A percentile compares a stretch with the other conserved stretches of the same genome.
phyloP scores from a whole-genome alignment of 1,284 basidiomycete species.

The Inonotus obliquus region DNA sequence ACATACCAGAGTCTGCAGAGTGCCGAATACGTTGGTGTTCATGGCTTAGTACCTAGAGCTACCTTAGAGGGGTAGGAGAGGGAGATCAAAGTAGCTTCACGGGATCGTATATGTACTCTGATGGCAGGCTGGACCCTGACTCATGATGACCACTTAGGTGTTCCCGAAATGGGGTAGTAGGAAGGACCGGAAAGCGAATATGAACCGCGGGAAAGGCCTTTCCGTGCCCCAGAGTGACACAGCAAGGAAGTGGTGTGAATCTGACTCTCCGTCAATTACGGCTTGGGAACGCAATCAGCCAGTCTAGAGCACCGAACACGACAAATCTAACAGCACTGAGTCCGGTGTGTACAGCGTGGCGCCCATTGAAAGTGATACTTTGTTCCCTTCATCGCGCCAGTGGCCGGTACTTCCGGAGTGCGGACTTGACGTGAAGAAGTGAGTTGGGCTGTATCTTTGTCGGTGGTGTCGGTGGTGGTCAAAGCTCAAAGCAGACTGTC shows the following conservation, averaged over 20 bases:
- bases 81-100: neutral
- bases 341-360: neutral
- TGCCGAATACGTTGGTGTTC: neutral
- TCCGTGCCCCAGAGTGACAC: neutral
- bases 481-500: neutral
- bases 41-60: neutral
- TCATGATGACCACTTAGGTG: neutral
- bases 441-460: neutral
- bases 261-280: neutral
- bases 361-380: neutral
- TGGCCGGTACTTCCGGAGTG: neutral
- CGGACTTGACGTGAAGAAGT: neutral
- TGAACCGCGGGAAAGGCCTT: neutral
- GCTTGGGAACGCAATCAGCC: neutral
- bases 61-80: neutral
- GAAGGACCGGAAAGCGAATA: neutral
- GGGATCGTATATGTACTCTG: neutral
- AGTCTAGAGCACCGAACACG: neutral
- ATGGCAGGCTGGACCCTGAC: slow-evolving; percentile 1
- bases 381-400: neutral
- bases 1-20: neutral
- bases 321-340: neutral
- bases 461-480: too few relatives aligned
- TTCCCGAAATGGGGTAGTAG: neutral
- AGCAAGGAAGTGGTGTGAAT: neutral